These are phyloP conservation scores for Leishmania martiniquensis DNA, from an alignment of 208 protist genomes.

Conservation along the genomic window DNA sequence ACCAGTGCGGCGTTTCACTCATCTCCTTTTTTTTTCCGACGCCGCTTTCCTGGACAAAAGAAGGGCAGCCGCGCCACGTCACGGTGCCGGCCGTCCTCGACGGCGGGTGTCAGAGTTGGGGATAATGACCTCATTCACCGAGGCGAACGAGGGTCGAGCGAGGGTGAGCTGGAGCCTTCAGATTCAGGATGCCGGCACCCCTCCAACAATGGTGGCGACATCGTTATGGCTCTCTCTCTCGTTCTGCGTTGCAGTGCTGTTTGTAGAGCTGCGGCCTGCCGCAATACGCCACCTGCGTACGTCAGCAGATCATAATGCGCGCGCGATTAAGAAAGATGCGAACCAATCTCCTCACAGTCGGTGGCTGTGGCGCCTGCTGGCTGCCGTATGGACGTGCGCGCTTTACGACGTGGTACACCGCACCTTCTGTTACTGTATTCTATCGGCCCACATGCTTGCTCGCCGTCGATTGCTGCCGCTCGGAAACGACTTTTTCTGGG, in stretches of 20 bases:
- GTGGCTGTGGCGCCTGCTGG: conserved; percentile 33
- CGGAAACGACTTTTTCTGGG: conserved; percentile 12
- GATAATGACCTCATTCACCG: not conserved
- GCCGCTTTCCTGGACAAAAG: not conserved
- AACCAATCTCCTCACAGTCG: not conserved
- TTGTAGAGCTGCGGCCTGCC: conserved; percentile 45
- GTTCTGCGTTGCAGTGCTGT: conserved; percentile 38
- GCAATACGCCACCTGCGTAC: conserved; percentile 7
- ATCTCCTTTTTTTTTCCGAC: not conserved
- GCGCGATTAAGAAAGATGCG: not conserved
- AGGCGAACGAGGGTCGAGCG: not conserved
- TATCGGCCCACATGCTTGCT: conserved; percentile 49
- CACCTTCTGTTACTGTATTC: conserved; percentile 42
- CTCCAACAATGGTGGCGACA: conserved; percentile 23
- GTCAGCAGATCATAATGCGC: not conserved
- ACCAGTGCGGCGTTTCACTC: not conserved
- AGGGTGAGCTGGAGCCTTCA: conserved; percentile 14
- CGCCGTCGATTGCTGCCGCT: conserved; percentile 59
- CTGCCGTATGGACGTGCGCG: conserved; percentile 34
- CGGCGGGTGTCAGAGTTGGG: not conserved
- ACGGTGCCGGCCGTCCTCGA: not conserved
- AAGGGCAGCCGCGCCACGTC: not conserved
- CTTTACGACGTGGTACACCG: conserved; percentile 52
- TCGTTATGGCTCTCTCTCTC: conserved; percentile 36
- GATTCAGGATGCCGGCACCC: conserved; percentile 42